Evolutionary conservation across 1,139 yeast genomes (phyloP).

Genomic region (Saccharomyces pastorianus): DNA sequence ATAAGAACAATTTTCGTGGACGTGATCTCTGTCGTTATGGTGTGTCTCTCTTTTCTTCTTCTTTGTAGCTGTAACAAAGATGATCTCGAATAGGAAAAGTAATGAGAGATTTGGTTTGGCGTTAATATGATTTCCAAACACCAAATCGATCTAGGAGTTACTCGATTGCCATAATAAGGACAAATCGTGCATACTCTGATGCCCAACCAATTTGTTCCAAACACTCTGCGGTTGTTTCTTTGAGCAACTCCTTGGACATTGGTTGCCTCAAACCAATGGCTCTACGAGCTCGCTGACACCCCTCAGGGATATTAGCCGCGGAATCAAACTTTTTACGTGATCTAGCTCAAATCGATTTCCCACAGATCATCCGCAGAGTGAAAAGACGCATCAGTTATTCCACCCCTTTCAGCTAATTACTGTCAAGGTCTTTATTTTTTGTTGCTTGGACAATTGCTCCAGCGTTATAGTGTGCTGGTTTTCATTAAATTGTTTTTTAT

Average conservation of each 20-base stretch:
- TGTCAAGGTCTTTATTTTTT: neutral
- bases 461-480: neutral
- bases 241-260: neutral
- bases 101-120: neutral
- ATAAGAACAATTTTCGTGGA: no score
- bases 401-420: neutral
- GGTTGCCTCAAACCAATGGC: neutral
- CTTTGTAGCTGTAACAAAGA: neutral
- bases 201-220: neutral
- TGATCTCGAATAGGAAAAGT: neutral
- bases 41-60: neutral
- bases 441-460: neutral
- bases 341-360: neutral
- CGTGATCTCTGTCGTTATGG: neutral
- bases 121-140: neutral
- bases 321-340: neutral
- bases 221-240: neutral
- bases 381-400: neutral
- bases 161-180: neutral
- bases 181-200: neutral
- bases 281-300: neutral
- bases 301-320: neutral
- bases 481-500: neutral
- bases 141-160: neutral
- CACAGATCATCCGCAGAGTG: neutral